These are phyloP conservation scores for Rhynchospora tenuis DNA, from an alignment of 176 grass and related monocot genomes.

Conservation along the genomic window DNA sequence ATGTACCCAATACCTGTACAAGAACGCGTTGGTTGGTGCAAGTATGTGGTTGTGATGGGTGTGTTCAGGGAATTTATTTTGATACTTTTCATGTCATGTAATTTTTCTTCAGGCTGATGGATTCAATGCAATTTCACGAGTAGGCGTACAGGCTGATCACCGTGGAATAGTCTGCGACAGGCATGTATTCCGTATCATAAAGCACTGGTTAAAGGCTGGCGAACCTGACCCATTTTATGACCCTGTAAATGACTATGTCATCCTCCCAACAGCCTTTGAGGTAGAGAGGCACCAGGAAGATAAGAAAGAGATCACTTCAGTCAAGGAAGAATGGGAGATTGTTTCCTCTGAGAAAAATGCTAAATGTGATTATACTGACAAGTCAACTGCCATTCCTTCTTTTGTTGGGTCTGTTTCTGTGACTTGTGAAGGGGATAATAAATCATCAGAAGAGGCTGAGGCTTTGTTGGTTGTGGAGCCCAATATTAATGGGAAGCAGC, in stretches of 20 bases:
- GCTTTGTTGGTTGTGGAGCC: conserved; percentile 43
- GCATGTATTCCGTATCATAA: conserved; percentile 60
- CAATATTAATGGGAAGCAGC: conserved; percentile 36
- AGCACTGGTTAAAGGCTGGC: conserved; percentile 71
- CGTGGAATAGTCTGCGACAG: conserved; percentile 66
- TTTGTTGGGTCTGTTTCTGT: conserved; percentile 39
- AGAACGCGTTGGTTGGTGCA: not conserved
- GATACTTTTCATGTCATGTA: not conserved
- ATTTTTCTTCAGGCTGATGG: conserved; percentile 56
- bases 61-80: not conserved
- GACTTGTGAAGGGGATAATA: conserved; percentile 28
- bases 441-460: conserved; percentile 34
- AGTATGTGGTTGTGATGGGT: not conserved
- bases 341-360: conserved; percentile 32
- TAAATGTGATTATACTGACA: not conserved
- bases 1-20: not conserved
- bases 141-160: conserved; percentile 74
- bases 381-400: conserved; percentile 40
- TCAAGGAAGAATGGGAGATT: conserved; percentile 88
- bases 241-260: conserved; percentile 67
- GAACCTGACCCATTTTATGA: conserved; percentile 87
- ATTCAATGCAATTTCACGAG: conserved; percentile 50
- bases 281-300: conserved; percentile 42
- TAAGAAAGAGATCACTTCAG: conserved; percentile 26
- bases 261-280: conserved; percentile 73